A percentile compares a stretch with the other conserved stretches of the same genome.
These are phyloP conservation scores for Podaxis rugospora DNA, from an alignment of 768 basidiomycete species.

Conservation along the genomic window DNA sequence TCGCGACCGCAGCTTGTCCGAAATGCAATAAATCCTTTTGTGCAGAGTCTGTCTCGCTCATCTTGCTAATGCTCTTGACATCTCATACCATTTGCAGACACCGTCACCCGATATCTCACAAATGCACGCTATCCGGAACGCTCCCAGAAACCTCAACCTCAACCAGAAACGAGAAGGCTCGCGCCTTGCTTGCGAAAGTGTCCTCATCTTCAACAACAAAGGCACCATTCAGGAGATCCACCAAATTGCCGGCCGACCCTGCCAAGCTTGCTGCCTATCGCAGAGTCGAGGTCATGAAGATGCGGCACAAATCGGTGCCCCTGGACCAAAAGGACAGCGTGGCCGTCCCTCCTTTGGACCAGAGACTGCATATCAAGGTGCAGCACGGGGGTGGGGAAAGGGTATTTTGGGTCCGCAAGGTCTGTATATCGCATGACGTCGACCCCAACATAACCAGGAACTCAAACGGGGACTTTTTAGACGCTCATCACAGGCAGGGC, in stretches of 20 bases:
- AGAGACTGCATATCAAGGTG: constrained; percentile 58
- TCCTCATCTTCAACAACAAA: constrained; percentile 19
- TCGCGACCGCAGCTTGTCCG: constrained; percentile 34
- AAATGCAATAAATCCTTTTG: constrained; percentile 60
- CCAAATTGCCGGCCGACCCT: constrained; percentile 42
- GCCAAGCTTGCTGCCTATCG: constrained; percentile 49
- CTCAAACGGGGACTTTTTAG: constrained; percentile 28
- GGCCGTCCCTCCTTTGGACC: constrained; percentile 41
- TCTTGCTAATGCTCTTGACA: background rate
- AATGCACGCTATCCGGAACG: constrained; percentile 33
- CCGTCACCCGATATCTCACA: constrained; percentile 59
- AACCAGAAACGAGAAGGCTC: constrained; percentile 38
- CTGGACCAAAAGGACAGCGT: constrained; percentile 55
- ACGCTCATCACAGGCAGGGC: constrained; percentile 53
- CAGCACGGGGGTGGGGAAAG: constrained; percentile 30
- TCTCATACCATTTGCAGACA: constrained; percentile 43
- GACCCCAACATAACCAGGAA: background rate
- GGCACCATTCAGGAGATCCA: constrained; percentile 16
- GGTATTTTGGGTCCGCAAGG: constrained; percentile 72
- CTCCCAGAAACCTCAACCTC: constrained; percentile 19
- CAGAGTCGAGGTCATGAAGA: constrained; percentile 65
- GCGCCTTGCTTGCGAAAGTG: constrained; percentile 35
- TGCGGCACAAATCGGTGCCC: constrained; percentile 66
- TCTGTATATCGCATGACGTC: constrained; percentile 21
- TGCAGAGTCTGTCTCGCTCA: constrained; percentile 39